Base-by-base conservation (phyloP, 345 rosid genomes). In the Acer yangbiense region DNA sequence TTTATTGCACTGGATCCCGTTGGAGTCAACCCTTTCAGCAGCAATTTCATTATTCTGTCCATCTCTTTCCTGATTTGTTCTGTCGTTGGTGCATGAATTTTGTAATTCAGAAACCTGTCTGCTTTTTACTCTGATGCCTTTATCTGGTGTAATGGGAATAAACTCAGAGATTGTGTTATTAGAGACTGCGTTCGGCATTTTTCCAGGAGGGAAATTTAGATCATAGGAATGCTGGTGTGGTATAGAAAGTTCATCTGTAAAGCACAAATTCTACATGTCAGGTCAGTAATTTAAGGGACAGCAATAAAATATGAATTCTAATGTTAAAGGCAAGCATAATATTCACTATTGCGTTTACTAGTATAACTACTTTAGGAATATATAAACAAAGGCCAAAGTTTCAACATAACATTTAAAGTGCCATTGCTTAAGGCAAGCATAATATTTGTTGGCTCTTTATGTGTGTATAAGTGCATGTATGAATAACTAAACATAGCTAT, bases 121-220 rank as follows among this genome's bases (percentile, higher is more conserved):
- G 67, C 77, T 66, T 65, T 77, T 78, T 44, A 20, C 76, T 48
- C 71, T 69, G 9, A 58, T 71, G 69, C 79, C 65, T 82, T 91
- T 89, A 6, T 82, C 89, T 66, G 96, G 93, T 57, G 93, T 91
- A 21, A 86, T 83, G 0, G 93, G 92, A 63, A 85, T 80, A 70
- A 89, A 88, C 13, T 78, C 78, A 7, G 69, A 73, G 50, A 64
- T 55, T 27, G 18, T 61, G 10, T 29, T 62, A 9, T 18, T 29
- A 9, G 78, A 78, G 81, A 60, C 71, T 76, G 79, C 76, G 67
- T 79, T 77, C 65, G 71, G 84, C 69, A 46, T 48, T 5, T 46
- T 69, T 20, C 54, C 74, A 9, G 81, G 74, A 63, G 80, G 76
- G 60, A 81, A 80, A 74, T 85, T 81, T 17, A 84, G 81, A 79